Percentiles rank a stretch among this genome's conserved stretches.
Conservation (phyloP, 2,329 filamentous ascomycete genomes). For the Malbranchea zuffiana region DNA sequence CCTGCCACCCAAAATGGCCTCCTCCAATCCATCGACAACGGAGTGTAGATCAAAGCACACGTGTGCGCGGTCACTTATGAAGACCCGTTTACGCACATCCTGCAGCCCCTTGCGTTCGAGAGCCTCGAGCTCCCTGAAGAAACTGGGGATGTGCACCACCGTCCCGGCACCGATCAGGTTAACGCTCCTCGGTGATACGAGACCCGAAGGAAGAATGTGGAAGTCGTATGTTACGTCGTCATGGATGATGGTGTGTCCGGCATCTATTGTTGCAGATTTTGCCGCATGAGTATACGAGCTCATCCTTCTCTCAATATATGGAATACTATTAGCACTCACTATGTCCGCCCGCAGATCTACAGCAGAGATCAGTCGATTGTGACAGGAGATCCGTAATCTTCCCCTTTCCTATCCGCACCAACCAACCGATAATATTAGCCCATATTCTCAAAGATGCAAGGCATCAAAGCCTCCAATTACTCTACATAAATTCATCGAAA, state of each 20-base stretch:
- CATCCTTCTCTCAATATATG: background rate
- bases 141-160: conserved; percentile 38
- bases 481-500: background rate
- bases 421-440: conserved; percentile 10
- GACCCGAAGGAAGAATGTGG: conserved; percentile 35
- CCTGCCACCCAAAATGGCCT: conserved; percentile 34
- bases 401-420: conserved; percentile 39
- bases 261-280: conserved; percentile 21
- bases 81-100: conserved; percentile 32
- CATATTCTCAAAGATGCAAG: background rate
- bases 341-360: conserved; percentile 38
- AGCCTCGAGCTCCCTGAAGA: conserved; percentile 38
- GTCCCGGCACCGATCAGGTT: conserved; percentile 40
- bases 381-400: conserved; percentile 41
- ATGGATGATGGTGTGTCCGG: conserved; percentile 40
- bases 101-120: conserved; percentile 36
- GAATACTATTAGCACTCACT: conserved; percentile 25
- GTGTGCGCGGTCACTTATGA: conserved; percentile 33
- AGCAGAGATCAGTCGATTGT: conserved; percentile 35
- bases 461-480: background rate
- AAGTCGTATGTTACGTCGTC: conserved; percentile 39
- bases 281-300: background rate
- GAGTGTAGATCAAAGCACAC: conserved; percentile 18
- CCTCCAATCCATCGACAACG: conserved; percentile 33
- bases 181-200: conserved; percentile 35